phyloP scores from a whole-genome alignment of 345 rosid genomes.

The Physaria fendleri region DNA sequence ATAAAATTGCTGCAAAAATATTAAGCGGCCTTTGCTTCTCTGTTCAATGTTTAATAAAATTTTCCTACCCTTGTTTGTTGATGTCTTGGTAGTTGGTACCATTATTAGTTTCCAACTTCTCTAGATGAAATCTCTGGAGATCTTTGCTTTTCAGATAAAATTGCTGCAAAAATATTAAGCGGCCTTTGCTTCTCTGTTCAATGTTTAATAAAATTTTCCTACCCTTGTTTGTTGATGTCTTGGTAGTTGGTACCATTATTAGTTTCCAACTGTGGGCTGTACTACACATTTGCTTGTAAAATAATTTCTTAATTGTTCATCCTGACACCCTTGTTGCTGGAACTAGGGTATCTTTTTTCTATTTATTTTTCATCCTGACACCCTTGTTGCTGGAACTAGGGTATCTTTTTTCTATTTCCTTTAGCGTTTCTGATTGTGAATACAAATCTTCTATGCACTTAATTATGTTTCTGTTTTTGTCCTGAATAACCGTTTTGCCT shows the following conservation, averaged over 20 bases:
- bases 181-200: not conserved
- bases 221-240: not conserved
- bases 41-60: conserved; percentile 2
- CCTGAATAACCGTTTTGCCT: conserved; percentile 10
- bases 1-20: conserved; percentile 5
- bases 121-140: not conserved
- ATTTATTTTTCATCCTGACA: conserved; percentile 6
- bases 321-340: conserved; percentile 89
- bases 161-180: not conserved
- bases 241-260: conserved; percentile 6
- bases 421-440: not conserved
- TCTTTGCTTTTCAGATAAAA: conserved; percentile 7
- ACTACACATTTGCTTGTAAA: conserved; percentile 14
- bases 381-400: conserved; percentile 89
- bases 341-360: conserved; percentile 55
- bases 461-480: conserved; percentile 3
- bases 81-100: conserved; percentile 7
- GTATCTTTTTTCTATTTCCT: conserved; percentile 32
- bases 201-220: conserved; percentile 4
- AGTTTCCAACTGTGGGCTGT: not conserved
- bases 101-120: conserved; percentile 1
- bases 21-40: not conserved
- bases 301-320: conserved; percentile 71
- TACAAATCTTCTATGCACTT: conserved; percentile 5
- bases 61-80: not conserved